Evolutionary conservation across 352 stramenopile species (phyloP), one percentile per base, ranked within the genome.

Genomic region (Phytophthora cactorum): DNA sequence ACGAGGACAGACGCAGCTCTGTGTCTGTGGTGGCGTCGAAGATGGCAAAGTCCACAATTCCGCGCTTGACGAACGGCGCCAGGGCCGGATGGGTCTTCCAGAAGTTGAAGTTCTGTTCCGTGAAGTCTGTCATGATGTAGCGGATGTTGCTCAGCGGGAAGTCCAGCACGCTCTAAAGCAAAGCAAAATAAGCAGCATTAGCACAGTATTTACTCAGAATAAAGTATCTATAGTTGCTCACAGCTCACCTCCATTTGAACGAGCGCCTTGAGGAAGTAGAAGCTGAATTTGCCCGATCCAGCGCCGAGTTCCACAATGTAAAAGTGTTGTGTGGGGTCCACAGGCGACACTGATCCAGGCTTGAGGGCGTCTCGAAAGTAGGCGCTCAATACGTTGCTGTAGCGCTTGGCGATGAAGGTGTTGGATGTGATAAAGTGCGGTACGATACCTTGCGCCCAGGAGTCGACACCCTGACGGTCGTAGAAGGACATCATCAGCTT

Each of bases 381-480:
- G 7, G 84, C 81, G 8, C 70, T 66, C 22, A 95, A 60, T 27
- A 93, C 72, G 45, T 86, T 84, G 53, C 84, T 89, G 72, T 98
- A 98, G 28, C 84, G 81, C 59, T 93, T 92, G 39, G 90, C 94
- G 59, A 98, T 98, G 76, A 98, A 98, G 9, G 87, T 89, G 67
- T 98, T 98, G 68, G 90, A 98, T 29, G 94, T 98, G 71, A 98
- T 98, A 63, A 98, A 98, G 79, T 98, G 94, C 28, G 95, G 95
- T 43, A 98, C 95, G 50, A 98, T 98, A 49, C 93, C 94, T 57
- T 98, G 81, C 10, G 86, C 84, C 93, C 93, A 98, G 10, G 86
- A 96, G 64, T 95, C 82, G 53, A 92, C 79, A 46, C 90, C 88
- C 52, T 93, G 82, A 45, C 81, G 81, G 50, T 93, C 85, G 76